These are phyloP conservation scores for Carpinus fangiana DNA, from an alignment of 306 rosid genomes.

Conservation along the genomic window DNA sequence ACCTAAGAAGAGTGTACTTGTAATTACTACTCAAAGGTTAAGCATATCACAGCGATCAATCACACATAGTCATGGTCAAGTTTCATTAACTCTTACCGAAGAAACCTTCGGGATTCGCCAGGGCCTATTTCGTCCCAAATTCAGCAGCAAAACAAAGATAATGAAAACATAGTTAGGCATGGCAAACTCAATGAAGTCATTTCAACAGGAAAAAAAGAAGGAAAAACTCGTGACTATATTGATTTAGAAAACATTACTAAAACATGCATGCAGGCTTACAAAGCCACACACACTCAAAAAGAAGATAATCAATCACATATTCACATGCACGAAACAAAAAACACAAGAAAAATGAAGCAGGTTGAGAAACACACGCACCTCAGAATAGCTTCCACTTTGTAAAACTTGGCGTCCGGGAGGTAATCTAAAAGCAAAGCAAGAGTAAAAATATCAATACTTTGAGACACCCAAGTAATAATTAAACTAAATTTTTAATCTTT, in stretches of 20 bases:
- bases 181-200: slow-evolving; percentile 18
- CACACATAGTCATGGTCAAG: neutral
- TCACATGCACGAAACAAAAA: neutral
- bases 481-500: neutral
- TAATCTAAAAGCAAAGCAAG: slow-evolving; percentile 40
- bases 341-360: neutral
- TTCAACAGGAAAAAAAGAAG: neutral
- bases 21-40: neutral
- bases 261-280: neutral
- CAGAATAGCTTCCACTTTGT: slow-evolving; percentile 91
- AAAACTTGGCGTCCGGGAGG: slow-evolving; percentile 69
- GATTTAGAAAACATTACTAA: neutral
- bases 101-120: slow-evolving; percentile 80
- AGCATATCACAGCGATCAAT: neutral
- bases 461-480: slow-evolving; percentile 1
- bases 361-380: slow-evolving; percentile 41
- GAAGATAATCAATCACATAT: neutral
- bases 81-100: slow-evolving; percentile 55
- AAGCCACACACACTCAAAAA: neutral
- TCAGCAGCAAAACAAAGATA: slow-evolving; percentile 36
- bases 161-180: slow-evolving; percentile 13
- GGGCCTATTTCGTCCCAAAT: slow-evolving; percentile 62
- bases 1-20: neutral
- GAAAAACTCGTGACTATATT: neutral
- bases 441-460: neutral